These are phyloP conservation scores for Plasmodium gallinaceum DNA, from an alignment of 169 alveolate species.

Conservation along the genomic window DNA sequence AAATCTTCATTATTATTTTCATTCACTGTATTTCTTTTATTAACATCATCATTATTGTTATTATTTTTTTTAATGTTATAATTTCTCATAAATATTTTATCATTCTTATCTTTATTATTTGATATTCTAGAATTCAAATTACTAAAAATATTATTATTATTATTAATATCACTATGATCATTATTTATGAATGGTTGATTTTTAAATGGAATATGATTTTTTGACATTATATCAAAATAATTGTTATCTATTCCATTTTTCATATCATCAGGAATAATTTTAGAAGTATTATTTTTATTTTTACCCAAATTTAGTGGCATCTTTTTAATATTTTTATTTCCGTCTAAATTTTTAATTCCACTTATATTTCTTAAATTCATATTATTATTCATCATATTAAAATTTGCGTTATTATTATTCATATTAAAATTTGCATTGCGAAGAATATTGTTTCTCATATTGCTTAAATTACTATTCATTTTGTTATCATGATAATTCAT, in stretches of 20 bases:
- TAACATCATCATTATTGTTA: not conserved
- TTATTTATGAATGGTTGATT: not conserved
- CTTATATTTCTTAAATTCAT: not conserved
- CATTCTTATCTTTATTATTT: slow-evolving; percentile 15
- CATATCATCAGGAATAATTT: slow-evolving; percentile 30
- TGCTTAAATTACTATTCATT: slow-evolving; percentile 46
- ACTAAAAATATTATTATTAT: slow-evolving; percentile 19
- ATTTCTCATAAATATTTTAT: slow-evolving; percentile 20
- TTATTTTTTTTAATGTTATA: slow-evolving; percentile 19
- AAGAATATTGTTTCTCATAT: slow-evolving; percentile 46
- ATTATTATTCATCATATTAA: not conserved
- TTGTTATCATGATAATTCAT: slow-evolving; percentile 57
- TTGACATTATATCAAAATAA: slow-evolving; percentile 44
- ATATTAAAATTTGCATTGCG: slow-evolving; percentile 37
- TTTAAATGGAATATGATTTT: slow-evolving; percentile 30
- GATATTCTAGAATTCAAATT: slow-evolving; percentile 22
- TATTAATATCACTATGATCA: not conserved
- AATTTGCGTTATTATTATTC: slow-evolving; percentile 9
- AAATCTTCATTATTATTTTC: not conserved
- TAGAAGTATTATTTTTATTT: slow-evolving; percentile 27
- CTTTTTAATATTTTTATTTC: slow-evolving; percentile 61
- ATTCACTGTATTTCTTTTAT: not conserved
- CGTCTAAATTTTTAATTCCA: slow-evolving; percentile 46
- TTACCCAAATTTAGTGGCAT: slow-evolving; percentile 34
- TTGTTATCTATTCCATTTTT: not conserved